phyloP scores from a whole-genome alignment of 257 asterid species.

The Nicotiana otophora region DNA sequence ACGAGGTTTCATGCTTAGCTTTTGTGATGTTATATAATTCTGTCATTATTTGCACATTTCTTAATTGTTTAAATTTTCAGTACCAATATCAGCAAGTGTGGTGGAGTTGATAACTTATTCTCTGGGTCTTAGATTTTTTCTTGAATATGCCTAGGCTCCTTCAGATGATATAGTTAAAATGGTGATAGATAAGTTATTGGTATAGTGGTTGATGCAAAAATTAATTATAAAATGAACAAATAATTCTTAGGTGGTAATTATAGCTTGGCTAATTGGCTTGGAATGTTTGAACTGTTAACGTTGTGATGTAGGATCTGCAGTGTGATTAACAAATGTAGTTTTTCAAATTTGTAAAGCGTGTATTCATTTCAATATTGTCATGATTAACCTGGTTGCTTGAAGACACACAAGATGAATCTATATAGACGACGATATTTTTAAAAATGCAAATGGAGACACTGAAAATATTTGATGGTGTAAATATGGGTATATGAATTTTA shows the following conservation, averaged over 20 bases:
- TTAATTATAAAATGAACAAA: no score
- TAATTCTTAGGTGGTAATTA: not conserved
- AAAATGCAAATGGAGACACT: no score
- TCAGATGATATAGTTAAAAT: not conserved
- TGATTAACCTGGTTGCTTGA: not conserved
- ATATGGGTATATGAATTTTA: not conserved
- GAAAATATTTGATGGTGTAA: not conserved
- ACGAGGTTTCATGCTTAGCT: no score
- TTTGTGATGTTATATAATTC: no score
- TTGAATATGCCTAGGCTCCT: not conserved
- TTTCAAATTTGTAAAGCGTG: not conserved
- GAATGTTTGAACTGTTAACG: not conserved
- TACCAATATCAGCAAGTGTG: no score
- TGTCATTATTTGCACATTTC: no score
- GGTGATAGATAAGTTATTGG: not conserved
- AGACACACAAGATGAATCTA: not conserved
- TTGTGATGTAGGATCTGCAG: not conserved
- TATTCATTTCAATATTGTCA: not conserved
- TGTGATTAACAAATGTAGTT: not conserved
- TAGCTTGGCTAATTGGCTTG: not conserved
- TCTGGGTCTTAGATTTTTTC: no score
- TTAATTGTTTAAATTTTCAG: no score
- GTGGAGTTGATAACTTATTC: no score
- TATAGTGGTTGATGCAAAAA: not conserved
- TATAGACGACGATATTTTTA: no score